Base-by-base conservation (phyloP, 495 filamentous ascomycete genomes). In the Aspergillus nidulans region DNA sequence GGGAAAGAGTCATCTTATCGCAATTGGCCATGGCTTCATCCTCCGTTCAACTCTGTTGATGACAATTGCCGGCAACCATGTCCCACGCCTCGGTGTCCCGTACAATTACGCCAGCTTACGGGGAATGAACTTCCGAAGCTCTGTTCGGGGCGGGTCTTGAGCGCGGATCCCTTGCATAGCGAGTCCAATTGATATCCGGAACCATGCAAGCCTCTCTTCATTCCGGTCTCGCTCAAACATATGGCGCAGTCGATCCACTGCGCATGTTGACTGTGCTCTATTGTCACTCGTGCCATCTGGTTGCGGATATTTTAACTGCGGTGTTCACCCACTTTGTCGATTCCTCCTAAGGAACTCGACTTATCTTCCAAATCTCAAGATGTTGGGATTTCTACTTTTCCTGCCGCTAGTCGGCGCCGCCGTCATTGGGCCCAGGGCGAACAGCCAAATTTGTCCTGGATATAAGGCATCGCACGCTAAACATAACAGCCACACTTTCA, bases 401-500 rank as follows among this genome's bases (percentile, higher is more conserved):
- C 52, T 61, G n/a, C 60, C 68, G 58, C 58, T 75, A 21, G 69
- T 59, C 48, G 68, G 69, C 18, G 70, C 71, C 52, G 61, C 66
- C 16, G 61, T 66, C 19, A 49, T 73, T 48, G 58, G 59, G 13
- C 53, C 68, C 12, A 59, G 61, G 1, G 48, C 52, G 12, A 44
- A 55, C 18, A 53, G 41, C 6, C 51, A 62, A 4, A 53, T 67
- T 16, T 92, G 89, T 60, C 86, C 87, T 13, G 89, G 89, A 5
- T 95, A 95, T 63, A 78, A 72, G 16, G 88, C 85, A 36, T 78
- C 73, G 18, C 85, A 90, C 66, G 70, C 91, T 39, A 69, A 76
- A 50, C 74, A 80, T 30, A 76, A 63, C 5, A 63, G 66, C 10
- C 56, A 55, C 20, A 65, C 64, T 21, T 55, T 76, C 30, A 69